Conservation (phyloP, 2,329 filamentous ascomycete genomes). For the Erysiphe pisi region DNA sequence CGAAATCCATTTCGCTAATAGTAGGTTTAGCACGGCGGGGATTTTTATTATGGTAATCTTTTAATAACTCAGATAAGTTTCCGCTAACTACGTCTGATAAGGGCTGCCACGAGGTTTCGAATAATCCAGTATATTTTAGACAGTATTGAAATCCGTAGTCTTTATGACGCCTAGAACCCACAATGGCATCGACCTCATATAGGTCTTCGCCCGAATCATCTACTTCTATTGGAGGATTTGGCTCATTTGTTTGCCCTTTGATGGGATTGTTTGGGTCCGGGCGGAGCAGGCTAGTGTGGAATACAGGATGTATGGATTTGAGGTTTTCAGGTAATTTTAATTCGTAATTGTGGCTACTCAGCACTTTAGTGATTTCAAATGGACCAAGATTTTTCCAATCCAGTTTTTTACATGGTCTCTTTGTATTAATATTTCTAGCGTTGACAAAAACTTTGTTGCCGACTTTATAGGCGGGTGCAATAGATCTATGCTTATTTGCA, state of each 20-base stretch:
- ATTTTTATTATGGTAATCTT: background rate
- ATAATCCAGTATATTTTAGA: background rate
- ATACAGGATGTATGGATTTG: slow-evolving; percentile 13
- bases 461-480: background rate
- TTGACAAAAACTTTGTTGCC: slow-evolving; percentile 16
- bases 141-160: no score
- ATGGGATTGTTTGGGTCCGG: background rate
- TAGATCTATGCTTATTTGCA: background rate
- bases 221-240: slow-evolving; percentile 6
- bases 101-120: background rate
- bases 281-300: background rate
- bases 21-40: background rate
- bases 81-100: background rate
- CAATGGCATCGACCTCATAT: background rate
- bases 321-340: background rate
- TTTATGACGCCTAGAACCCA: no score
- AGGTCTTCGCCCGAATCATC: slow-evolving; percentile 14
- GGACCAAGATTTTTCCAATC: slow-evolving; percentile 22
- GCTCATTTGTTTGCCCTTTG: background rate
- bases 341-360: background rate
- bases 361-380: slow-evolving; percentile 21
- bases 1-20: background rate
- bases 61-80: background rate
- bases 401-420: slow-evolving; percentile 20
- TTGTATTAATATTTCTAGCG: slow-evolving; percentile 25